Percentiles rank a stretch among this genome's conserved stretches.
These are phyloP conservation scores for Phaeomoniella chlamydospora DNA, from an alignment of 2,329 filamentous ascomycete genomes.

Conservation along the genomic window DNA sequence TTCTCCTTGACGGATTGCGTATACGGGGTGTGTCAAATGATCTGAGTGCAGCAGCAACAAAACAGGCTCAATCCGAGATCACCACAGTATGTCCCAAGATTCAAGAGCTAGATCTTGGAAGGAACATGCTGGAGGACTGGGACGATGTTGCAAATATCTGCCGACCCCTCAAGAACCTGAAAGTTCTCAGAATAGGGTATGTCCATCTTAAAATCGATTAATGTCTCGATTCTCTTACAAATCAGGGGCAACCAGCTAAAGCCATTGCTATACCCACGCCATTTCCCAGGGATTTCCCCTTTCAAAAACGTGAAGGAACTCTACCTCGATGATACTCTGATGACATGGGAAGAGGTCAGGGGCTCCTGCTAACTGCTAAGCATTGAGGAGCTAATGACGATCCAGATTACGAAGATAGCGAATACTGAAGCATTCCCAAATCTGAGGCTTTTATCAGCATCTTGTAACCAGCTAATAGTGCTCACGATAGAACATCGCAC, in stretches of 20 bases:
- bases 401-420: neutral
- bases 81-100: conserved; percentile 39
- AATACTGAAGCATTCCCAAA: conserved; percentile 5
- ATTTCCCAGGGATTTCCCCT: conserved; percentile 28
- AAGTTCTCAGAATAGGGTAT: conserved; percentile 57
- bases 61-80: conserved; percentile 33
- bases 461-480: conserved; percentile 8
- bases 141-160: conserved; percentile 58
- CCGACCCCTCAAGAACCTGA: conserved; percentile 50
- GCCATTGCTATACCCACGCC: neutral
- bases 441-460: conserved; percentile 7
- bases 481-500: neutral
- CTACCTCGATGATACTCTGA: conserved; percentile 50
- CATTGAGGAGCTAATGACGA: no score
- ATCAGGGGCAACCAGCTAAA: conserved; percentile 54
- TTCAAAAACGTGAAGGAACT: conserved; percentile 37
- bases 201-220: no score
- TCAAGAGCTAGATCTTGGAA: conserved; percentile 67
- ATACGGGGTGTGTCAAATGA: conserved; percentile 28
- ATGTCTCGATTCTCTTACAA: no score
- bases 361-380: no score
- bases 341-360: conserved; percentile 55
- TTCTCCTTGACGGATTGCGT: conserved; percentile 65
- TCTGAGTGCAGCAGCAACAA: conserved; percentile 9
- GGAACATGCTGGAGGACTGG: conserved; percentile 63